A percentile compares a stretch with the other conserved stretches of the same genome.
These are phyloP conservation scores for Jatropha curcas DNA, from an alignment of 345 rosid species.

Conservation along the genomic window DNA sequence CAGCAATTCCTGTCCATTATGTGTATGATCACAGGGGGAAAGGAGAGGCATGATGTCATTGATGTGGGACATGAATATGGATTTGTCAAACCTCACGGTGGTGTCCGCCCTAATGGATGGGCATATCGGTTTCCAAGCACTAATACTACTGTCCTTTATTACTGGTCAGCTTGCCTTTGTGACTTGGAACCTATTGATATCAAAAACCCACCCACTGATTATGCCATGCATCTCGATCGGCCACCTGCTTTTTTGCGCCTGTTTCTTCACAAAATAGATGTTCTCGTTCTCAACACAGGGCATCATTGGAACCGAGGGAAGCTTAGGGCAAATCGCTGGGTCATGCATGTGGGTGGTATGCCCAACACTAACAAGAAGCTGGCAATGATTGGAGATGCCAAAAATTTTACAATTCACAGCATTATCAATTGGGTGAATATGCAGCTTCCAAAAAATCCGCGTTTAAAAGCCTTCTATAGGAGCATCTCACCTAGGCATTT, in stretches of 20 bases:
- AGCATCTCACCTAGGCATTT: slow-evolving; percentile 86
- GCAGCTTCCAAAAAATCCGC: slow-evolving; percentile 58
- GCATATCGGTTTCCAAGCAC: slow-evolving; percentile 68
- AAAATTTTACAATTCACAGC: slow-evolving; percentile 70
- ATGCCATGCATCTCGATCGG: slow-evolving; percentile 84
- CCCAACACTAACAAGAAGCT: slow-evolving; percentile 56
- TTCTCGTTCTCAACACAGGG: slow-evolving; percentile 77
- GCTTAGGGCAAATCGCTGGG: slow-evolving; percentile 64
- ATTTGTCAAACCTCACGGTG: slow-evolving; percentile 47
- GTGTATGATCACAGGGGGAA: slow-evolving; percentile 80
- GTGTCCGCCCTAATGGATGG: slow-evolving; percentile 73
- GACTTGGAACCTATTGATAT: slow-evolving; percentile 59
- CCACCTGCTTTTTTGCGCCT: slow-evolving; percentile 68
- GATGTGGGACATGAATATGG: slow-evolving; percentile 68
- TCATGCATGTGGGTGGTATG: slow-evolving; percentile 62
- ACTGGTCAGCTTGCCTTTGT: slow-evolving; percentile 76
- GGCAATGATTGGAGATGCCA: slow-evolving; percentile 60
- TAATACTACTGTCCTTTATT: slow-evolving; percentile 66
- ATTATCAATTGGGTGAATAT: slow-evolving; percentile 65
- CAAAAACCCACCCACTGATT: slow-evolving; percentile 46
- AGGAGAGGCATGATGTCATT: slow-evolving; percentile 41
- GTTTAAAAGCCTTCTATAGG: slow-evolving; percentile 60
- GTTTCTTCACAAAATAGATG: slow-evolving; percentile 54
- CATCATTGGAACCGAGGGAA: slow-evolving; percentile 89
- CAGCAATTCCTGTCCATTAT: slow-evolving; percentile 81